Percentiles rank a stretch among this genome's conserved stretches.
These are phyloP conservation scores for Ogataea minuta DNA, from an alignment of 805 yeast species.

Conservation along the genomic window DNA sequence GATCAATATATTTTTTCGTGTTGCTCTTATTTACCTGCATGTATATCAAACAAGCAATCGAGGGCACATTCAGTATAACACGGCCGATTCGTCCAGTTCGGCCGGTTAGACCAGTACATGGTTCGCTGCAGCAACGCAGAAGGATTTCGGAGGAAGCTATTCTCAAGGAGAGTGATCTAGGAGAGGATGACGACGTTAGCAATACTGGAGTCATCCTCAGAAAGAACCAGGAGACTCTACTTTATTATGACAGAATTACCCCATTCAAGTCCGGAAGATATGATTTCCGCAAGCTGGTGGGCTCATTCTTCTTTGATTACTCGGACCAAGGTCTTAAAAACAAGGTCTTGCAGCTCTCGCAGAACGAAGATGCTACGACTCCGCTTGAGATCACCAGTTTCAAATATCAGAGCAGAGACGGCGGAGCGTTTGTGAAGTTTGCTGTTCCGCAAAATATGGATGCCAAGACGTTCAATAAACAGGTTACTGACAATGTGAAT, in stretches of 20 bases:
- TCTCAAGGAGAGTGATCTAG: constrained; percentile 43
- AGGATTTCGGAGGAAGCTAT: constrained; percentile 30
- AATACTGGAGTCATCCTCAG: constrained; percentile 58
- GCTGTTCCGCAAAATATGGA: constrained; percentile 52
- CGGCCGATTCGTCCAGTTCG: neutral
- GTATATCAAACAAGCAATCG: constrained; percentile 1
- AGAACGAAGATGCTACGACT: constrained; percentile 30
- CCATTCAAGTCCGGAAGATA: constrained; percentile 41
- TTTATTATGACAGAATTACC: constrained; percentile 56
- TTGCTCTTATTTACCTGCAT: constrained; percentile 6
- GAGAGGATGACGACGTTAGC: constrained; percentile 53
- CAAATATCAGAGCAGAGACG: constrained; percentile 76
- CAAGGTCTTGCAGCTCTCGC: constrained; percentile 35
- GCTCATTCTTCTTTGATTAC: constrained; percentile 38
- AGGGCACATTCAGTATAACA: neutral
- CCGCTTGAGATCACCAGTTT: constrained; percentile 52
- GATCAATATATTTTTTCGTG: constrained; percentile 9
- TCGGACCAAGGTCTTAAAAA: constrained; percentile 36
- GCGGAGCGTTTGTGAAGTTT: constrained; percentile 89
- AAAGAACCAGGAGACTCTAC: constrained; percentile 46
- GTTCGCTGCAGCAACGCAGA: neutral
- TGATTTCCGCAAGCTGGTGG: constrained; percentile 46
- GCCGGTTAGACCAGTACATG: neutral
- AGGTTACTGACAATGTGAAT: constrained; percentile 41
- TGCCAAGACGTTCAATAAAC: constrained; percentile 51